These are phyloP conservation scores for Fusarium lateritium DNA, from an alignment of 2,329 filamentous ascomycete genomes.

Conservation along the genomic window DNA sequence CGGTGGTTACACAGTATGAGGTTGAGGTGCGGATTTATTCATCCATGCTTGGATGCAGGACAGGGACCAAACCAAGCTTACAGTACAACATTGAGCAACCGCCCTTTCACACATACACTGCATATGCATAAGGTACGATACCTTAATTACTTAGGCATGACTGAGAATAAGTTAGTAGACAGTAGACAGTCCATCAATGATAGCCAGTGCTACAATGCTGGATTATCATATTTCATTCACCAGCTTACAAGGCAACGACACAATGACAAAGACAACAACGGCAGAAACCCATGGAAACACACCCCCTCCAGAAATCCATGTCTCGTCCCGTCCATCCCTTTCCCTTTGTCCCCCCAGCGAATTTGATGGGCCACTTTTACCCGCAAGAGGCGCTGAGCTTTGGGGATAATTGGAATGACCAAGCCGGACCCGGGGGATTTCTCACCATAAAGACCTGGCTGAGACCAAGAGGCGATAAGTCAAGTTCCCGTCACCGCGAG, in stretches of 20 bases:
- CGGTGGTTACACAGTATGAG: conserved; percentile 43
- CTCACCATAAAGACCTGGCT: background rate
- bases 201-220: background rate
- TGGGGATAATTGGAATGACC: conserved; percentile 43
- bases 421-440: conserved; percentile 26
- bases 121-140: conserved; percentile 28
- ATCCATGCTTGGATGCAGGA: conserved; percentile 16
- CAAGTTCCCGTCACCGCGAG: conserved; percentile 39
- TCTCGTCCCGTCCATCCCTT: conserved; percentile 12
- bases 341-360: conserved; percentile 20
- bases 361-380: conserved; percentile 49
- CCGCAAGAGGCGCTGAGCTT: conserved; percentile 40
- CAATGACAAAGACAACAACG: conserved; percentile 35
- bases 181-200: background rate
- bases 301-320: conserved; percentile 22
- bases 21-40: conserved; percentile 25
- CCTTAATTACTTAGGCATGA: background rate
- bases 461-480: conserved; percentile 12
- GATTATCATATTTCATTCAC: background rate
- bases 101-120: conserved; percentile 27
- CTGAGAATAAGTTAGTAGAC: background rate
- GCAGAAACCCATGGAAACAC: conserved; percentile 45
- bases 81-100: conserved; percentile 28
- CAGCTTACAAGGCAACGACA: conserved; percentile 7
- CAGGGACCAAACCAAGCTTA: conserved; percentile 34